A percentile compares a stretch with the other conserved stretches of the same genome.
These are phyloP conservation scores for Nemania sp. DNA, from an alignment of 2,329 filamentous ascomycete genomes.

Conservation along the genomic window DNA sequence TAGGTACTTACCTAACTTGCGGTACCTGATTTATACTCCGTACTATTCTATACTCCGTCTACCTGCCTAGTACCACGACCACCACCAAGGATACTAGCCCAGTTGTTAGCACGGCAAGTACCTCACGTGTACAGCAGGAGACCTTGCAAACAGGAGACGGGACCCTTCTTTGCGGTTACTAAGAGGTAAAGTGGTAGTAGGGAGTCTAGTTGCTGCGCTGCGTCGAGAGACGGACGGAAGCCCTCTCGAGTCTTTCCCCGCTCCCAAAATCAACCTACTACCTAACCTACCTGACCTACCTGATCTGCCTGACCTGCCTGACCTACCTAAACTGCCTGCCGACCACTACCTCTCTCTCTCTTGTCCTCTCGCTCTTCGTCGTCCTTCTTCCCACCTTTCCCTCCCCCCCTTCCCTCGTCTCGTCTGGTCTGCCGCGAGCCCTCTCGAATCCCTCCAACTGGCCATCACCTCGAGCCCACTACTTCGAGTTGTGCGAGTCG, in stretches of 20 bases:
- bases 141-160: constrained; percentile 10
- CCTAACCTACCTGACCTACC: constrained; percentile 2
- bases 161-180: constrained; percentile 11
- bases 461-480: constrained; percentile 18
- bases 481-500: no score
- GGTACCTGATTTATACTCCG: no score
- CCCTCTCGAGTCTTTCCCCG: constrained; percentile 24
- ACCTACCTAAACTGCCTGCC: constrained; percentile 3
- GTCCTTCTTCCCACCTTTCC: constrained; percentile 25
- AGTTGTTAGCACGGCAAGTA: neutral
- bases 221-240: constrained; percentile 5
- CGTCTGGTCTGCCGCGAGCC: constrained; percentile 26
- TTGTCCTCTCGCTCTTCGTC: constrained; percentile 24
- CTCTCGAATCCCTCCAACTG: constrained; percentile 24
- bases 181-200: no score
- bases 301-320: constrained; percentile 14
- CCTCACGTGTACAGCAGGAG: neutral
- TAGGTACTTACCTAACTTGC: no score
- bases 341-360: no score
- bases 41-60: no score
- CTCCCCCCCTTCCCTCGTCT: constrained; percentile 28
- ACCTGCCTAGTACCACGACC: no score
- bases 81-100: neutral
- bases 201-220: neutral
- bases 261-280: no score